phyloP scores from a whole-genome alignment of 331 rosid species.

The Quercus lobata region DNA sequence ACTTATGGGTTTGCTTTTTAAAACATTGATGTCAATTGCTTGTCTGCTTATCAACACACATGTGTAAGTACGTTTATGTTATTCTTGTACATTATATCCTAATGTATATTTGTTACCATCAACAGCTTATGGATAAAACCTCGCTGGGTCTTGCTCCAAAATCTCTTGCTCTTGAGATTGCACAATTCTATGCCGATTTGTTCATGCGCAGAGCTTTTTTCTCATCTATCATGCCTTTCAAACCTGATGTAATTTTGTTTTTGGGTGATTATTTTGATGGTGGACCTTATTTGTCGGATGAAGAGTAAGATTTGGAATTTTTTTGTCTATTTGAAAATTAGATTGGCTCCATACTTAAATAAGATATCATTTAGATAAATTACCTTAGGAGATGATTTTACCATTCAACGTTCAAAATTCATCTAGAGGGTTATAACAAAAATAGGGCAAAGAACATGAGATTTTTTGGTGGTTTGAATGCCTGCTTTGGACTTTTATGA shows the following conservation, averaged over 20 bases:
- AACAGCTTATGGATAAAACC: conserved; percentile 84
- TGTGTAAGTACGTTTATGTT: conserved; percentile 4
- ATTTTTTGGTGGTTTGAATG: not conserved
- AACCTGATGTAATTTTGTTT: conserved; percentile 68
- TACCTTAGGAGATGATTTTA: not conserved
- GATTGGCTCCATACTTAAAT: conserved; percentile 1
- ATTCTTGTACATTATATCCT: conserved; percentile 9
- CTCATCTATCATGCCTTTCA: conserved; percentile 58
- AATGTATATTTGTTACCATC: not conserved
- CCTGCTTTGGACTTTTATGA: not conserved
- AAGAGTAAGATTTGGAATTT: conserved; percentile 57
- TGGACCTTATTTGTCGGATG: conserved; percentile 59
- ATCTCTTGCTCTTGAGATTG: conserved; percentile 64
- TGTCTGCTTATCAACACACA: not conserved
- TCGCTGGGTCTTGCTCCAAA: conserved; percentile 61
- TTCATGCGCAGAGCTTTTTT: conserved; percentile 80
- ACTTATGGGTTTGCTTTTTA: not conserved
- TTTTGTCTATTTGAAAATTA: not conserved
- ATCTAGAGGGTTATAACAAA: not conserved
- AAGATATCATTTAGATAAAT: not conserved
- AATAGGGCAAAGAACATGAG: not conserved
- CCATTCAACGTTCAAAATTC: not conserved
- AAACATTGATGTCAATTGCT: not conserved
- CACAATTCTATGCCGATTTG: conserved; percentile 73
- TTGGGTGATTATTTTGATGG: conserved; percentile 89